phyloP scores from a whole-genome alignment of 495 filamentous ascomycete species.

The Patellaria atrata region DNA sequence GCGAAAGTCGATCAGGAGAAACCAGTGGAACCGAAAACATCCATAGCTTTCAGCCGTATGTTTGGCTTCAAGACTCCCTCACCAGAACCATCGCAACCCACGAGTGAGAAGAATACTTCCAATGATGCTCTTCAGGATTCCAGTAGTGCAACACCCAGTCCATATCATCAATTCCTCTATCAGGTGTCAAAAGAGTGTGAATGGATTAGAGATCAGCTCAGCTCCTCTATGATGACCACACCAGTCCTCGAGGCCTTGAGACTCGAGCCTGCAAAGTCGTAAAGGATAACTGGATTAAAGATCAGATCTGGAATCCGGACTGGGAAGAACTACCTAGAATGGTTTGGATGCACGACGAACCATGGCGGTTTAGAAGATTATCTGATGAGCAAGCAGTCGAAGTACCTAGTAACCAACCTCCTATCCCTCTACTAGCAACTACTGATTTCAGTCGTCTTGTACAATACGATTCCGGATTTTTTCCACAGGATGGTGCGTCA shows the following conservation, averaged over 20 bases:
- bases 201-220: slow-evolving; percentile 11
- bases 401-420: too few species aligned
- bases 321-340: slow-evolving; percentile 5
- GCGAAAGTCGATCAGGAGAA: too few species aligned
- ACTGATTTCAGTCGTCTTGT: too few species aligned
- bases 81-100: not conserved
- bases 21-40: too few species aligned
- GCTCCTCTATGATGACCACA: not conserved
- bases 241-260: not conserved
- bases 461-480: too few species aligned
- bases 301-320: slow-evolving; percentile 5
- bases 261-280: slow-evolving; percentile 4
- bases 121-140: too few species aligned
- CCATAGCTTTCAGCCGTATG: too few species aligned
- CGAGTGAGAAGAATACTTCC: not conserved
- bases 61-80: slow-evolving; percentile 1
- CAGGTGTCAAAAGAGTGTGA: slow-evolving; percentile 20
- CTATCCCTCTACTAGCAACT: too few species aligned
- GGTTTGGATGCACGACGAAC: slow-evolving; percentile 7
- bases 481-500: too few species aligned
- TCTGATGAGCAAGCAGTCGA: too few species aligned
- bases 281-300: slow-evolving; percentile 8
- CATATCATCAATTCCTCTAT: slow-evolving; percentile 23
- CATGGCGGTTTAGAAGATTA: too few species aligned
- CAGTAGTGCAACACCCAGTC: slow-evolving; percentile 17